These are phyloP conservation scores for Sapria himalayana DNA, from an alignment of 345 rosid genomes.

Conservation along the genomic window DNA sequence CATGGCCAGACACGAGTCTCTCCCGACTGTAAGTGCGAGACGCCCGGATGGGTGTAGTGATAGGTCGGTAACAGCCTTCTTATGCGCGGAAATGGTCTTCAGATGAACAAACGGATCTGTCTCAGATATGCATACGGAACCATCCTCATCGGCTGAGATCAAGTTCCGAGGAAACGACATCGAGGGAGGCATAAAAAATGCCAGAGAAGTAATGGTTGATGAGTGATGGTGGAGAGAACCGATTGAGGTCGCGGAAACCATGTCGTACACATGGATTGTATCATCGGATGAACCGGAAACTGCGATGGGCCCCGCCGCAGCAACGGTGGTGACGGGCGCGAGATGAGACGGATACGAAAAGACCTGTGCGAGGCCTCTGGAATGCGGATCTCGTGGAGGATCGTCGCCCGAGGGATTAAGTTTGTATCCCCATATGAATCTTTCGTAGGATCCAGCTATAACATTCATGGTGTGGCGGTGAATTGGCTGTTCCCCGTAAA, in stretches of 20 bases:
- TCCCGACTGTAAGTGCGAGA: constrained; percentile 57
- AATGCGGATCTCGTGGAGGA: too few species aligned
- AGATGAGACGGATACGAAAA: constrained; percentile 86
- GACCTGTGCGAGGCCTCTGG: constrained; percentile 37
- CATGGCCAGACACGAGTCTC: constrained; percentile 74
- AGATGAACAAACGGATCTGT: constrained; percentile 71
- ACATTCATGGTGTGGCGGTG: too few species aligned
- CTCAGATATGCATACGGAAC: constrained; percentile 65
- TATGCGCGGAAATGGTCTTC: constrained; percentile 43
- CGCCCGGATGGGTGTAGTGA: constrained; percentile 68
- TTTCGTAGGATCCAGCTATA: too few species aligned
- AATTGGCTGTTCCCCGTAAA: too few species aligned
- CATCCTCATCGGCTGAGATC: constrained; percentile 62
- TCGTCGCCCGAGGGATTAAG: too few species aligned
- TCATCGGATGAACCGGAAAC: constrained; percentile 76
- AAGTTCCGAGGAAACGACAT: constrained; percentile 79
- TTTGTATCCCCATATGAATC: too few species aligned
- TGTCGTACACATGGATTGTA: constrained; percentile 69
- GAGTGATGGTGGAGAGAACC: constrained; percentile 56
- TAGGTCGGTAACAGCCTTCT: constrained; percentile 49
- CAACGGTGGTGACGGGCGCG: constrained; percentile 58
- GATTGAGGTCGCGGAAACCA: constrained; percentile 60
- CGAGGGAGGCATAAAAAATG: constrained; percentile 54
- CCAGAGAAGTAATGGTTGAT: constrained; percentile 51
- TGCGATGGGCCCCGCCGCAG: constrained; percentile 59